Evolutionary conservation across 2,329 filamentous ascomycete species (phyloP).

Genomic region (Helotiales sp.): DNA sequence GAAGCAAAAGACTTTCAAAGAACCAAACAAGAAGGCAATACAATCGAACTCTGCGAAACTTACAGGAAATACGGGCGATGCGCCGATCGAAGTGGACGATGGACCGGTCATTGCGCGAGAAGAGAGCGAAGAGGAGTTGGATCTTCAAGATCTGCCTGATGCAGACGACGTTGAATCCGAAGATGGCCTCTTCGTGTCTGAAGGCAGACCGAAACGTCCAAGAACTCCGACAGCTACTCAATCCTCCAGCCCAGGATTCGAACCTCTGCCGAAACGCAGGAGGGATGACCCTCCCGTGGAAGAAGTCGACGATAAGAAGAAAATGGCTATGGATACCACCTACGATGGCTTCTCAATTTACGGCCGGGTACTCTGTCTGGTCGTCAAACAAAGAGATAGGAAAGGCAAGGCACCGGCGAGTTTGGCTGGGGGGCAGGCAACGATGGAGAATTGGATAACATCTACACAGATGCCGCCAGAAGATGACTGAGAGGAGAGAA

Average conservation of each 20-base stretch:
- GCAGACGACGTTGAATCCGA: constrained; percentile 26
- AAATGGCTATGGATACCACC: constrained; percentile 79
- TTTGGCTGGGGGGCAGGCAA: constrained; percentile 60
- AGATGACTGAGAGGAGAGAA: constrained; percentile 26
- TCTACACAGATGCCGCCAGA: constrained; percentile 67
- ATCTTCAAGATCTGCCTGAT: constrained; percentile 37
- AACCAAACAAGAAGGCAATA: constrained; percentile 52
- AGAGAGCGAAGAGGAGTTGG: constrained; percentile 35
- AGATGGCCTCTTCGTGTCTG: constrained; percentile 43
- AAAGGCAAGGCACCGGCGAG: constrained; percentile 46
- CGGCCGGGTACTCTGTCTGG: constrained; percentile 87
- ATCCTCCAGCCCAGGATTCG: constrained; percentile 23
- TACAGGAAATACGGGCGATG: constrained; percentile 58
- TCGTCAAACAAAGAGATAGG: constrained; percentile 76
- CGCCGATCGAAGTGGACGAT: constrained; percentile 49
- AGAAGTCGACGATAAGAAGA: constrained; percentile 79
- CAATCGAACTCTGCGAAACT: constrained; percentile 66
- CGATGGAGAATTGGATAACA: constrained; percentile 85
- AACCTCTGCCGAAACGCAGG: constrained; percentile 53
- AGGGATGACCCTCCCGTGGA: constrained; percentile 43
- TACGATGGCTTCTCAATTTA: constrained; percentile 98
- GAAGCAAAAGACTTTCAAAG: constrained; percentile 79
- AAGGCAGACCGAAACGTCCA: constrained; percentile 39
- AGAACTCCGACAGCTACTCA: constrained; percentile 41
- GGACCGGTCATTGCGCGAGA: constrained; percentile 33